Evolutionary conservation across 257 asterid genomes (phyloP).

Genomic region (Nicotiana tomentosiformis): DNA sequence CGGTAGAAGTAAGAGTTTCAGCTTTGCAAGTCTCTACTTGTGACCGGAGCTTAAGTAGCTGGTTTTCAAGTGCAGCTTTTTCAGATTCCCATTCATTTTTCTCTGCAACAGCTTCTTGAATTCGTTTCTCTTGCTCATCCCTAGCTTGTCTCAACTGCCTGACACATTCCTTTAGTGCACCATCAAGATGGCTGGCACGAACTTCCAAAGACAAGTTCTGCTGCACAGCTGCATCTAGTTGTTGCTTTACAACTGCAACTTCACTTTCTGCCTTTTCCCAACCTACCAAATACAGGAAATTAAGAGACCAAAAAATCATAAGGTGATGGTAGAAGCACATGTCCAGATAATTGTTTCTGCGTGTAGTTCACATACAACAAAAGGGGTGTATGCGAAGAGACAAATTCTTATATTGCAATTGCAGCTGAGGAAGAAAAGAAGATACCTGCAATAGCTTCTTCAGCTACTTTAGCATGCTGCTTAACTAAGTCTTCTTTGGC

Average conservation of each 20-base stretch:
- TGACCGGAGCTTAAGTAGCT: slow-evolving; percentile 34
- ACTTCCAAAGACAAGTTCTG: slow-evolving; percentile 63
- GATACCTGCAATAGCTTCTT: slow-evolving; percentile 86
- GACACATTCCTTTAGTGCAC: slow-evolving; percentile 81
- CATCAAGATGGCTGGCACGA: slow-evolving; percentile 63
- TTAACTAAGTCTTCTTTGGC: slow-evolving; percentile 77
- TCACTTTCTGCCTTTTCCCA: slow-evolving; percentile 89
- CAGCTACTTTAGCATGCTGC: slow-evolving; percentile 83
- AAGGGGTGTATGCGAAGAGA: not conserved
- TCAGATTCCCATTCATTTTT: slow-evolving; percentile 38
- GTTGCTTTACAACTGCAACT: slow-evolving; percentile 51
- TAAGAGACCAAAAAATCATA: not conserved
- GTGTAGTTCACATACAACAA: not conserved
- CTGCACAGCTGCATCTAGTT: slow-evolving; percentile 61
- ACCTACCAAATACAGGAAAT: slow-evolving; percentile 27
- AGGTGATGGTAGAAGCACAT: not conserved
- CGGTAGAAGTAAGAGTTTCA: slow-evolving; percentile 20
- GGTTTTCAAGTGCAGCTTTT: slow-evolving; percentile 43
- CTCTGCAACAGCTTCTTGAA: slow-evolving; percentile 32
- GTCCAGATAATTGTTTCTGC: slow-evolving; percentile 1
- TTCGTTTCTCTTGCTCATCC: slow-evolving; percentile 50
- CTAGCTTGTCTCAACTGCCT: slow-evolving; percentile 60
- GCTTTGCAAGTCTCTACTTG: slow-evolving; percentile 24
- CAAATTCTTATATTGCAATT: not conserved
- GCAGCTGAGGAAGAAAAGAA: not conserved